Conservation (phyloP, 2,329 filamentous ascomycete species). For the Emergomyces orientalis region DNA sequence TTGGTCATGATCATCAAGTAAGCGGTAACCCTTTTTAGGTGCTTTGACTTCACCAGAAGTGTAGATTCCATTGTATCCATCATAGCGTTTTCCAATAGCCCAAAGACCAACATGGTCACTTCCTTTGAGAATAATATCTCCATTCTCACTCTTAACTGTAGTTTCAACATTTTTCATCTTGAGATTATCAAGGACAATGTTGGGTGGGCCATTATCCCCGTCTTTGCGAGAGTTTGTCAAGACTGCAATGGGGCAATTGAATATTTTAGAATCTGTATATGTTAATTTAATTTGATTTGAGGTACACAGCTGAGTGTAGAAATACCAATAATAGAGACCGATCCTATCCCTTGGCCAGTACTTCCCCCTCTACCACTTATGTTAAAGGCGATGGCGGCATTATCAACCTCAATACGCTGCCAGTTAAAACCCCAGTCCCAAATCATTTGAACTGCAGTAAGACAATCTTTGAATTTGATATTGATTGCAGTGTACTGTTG, state of each 20-base stretch:
- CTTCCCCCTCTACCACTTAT: not conserved
- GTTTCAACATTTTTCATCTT: slow-evolving; percentile 38
- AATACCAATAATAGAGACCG: slow-evolving; percentile 6
- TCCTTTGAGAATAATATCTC: slow-evolving; percentile 3
- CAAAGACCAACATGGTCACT: slow-evolving; percentile 1
- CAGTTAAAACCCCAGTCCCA: slow-evolving; percentile 8
- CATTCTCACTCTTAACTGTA: slow-evolving; percentile 23
- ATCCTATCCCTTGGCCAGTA: not conserved
- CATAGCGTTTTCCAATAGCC: slow-evolving; percentile 7
- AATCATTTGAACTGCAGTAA: slow-evolving; percentile 8
- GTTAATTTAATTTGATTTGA: too few relatives aligned
- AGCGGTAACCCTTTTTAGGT: not conserved
- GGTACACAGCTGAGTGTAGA: too few relatives aligned
- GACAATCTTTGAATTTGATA: slow-evolving; percentile 4
- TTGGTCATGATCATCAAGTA: slow-evolving; percentile 3
- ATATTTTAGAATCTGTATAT: slow-evolving; percentile 1
- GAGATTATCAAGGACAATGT: slow-evolving; percentile 41
- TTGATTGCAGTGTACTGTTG: slow-evolving; percentile 7
- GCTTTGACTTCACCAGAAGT: slow-evolving; percentile 2
- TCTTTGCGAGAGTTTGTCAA: slow-evolving; percentile 21
- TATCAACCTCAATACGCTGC: slow-evolving; percentile 6
- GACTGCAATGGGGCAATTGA: slow-evolving; percentile 20
- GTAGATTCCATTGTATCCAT: slow-evolving; percentile 7
- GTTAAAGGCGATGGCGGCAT: slow-evolving; percentile 4
- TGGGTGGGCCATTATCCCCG: not conserved